Evolutionary conservation across 2,329 filamentous ascomycete genomes (phyloP), one percentile per base, ranked within the genome.

Genomic region (Eutypella sp.): DNA sequence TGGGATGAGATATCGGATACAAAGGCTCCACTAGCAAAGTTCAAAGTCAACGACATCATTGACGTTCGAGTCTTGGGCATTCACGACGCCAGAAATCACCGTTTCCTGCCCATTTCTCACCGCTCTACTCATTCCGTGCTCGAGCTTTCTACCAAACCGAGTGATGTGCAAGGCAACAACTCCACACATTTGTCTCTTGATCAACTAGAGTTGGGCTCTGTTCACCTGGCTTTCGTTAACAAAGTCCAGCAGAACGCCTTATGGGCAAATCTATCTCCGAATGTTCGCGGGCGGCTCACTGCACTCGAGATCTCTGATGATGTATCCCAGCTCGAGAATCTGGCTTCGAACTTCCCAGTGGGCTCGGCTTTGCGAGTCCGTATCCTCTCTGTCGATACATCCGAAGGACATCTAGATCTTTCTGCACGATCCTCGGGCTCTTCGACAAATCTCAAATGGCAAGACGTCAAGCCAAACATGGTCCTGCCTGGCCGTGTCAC

Each of bases 231-330:
- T 1, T 97, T 92, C 60, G 81, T 99, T 62, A 99, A 97, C 74
- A 97, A 96, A 61, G 75, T 92, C 50, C 79, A 79, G 19, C 78
- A 87, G 23, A 83, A 88, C 53, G 87, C 80, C 60, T 75, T 96
- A 19, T 97, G 93, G 92, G 85, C 95, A 39, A 96, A 90, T 60
- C 69, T 99, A 19, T 89, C 91, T 2, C 90, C 93, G 6, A 89
- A 85, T 43, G 83, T 99, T 15, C 84, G 91, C 48, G 93, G 93
- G 46, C 82, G 90, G 42, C 81, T 99, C 46, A 82, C 82, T 44
- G 78, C 86, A 50, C 82, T 93, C 64, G 91, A 97, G 60, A 81
- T 93, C 8, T 90, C 89, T 0, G 88, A 96, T 57, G 90, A 97
- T 63, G 71, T 95, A 40, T 87, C 89, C 7, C 76, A 87, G 45